Base-by-base conservation (phyloP, 164 flowering plant species). In the Buxus sempervirens region DNA sequence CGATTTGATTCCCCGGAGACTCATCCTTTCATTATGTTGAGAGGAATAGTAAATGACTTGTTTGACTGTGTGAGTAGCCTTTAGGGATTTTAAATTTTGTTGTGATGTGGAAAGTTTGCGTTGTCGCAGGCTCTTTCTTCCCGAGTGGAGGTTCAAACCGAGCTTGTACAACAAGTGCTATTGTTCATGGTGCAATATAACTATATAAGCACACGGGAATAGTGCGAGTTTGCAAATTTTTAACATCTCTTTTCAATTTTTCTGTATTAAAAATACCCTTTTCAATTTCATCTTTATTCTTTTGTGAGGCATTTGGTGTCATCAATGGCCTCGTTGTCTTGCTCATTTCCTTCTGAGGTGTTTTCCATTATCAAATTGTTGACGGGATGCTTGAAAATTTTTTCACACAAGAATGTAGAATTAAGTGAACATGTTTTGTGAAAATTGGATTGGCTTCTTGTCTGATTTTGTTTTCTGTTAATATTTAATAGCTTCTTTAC, bases 11-110 rank as follows among this genome's bases (percentile, higher is more conserved):
- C 84, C 25, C 49, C 77, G 2, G 89, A 86, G 67, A 66, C 61
- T 67, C 95, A 96, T 72, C 97, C 97, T 0, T 90, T 93, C 65
- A 86, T 86, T 48, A 89, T 82, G 91, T 96, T 88, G 13, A 42
- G n/a, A 13, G 25, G 51, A 21, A 20, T 24, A 32, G 38, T 32
- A 32, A 32, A 32, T 19, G 21, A 16, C 5, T 22, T 3, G 38
- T 32, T 32, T 32, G 38, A 3, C 21, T 10, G 18, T 62, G 6
- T 0, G 27, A n/a, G 1, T n/a, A 9, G 26, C 58, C 48, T 21
- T 59, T 10, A 53, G 14, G 5, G 24, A 16, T 28, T 62, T 70
- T 51, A 56, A 61, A 20, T 21, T 58, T 64, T 71, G 41, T 68
- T 19, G 51, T 60, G 22, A 19, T 63, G 45, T 56, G 54, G 60